Evolutionary conservation across 768 basidiomycete genomes (phyloP), one percentile per base, ranked within the genome.

Genomic region (Pilatotrama ljubarskyi): DNA sequence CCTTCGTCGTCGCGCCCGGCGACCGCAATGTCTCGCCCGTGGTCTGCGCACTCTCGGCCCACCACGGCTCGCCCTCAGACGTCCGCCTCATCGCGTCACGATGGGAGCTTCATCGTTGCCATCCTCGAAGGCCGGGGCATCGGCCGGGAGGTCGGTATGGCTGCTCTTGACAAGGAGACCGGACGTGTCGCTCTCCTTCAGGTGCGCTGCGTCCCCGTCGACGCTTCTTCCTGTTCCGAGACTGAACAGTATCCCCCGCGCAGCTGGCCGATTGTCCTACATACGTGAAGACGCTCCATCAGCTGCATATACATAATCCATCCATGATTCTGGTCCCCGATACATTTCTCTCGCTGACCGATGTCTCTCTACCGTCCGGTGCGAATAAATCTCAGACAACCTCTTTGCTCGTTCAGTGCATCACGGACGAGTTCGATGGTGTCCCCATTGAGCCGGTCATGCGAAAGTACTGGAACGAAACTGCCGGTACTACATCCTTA

Each of bases 201-300:
- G 81, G 93, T 88, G 48, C 38, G 20, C 46, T 52, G 32, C 58
- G 49, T 52, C 35, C 51, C 2, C 20, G 20, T 40, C 48, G n/a
- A 18, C 22, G 11, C 57, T 20, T 37, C 51, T 51, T 46, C 36
- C 29, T 51, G 40, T 53, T 18, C 35, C 40, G 40, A 8, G 24
- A 25, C 37, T 61, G 15, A 38, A n/a, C 51, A 32, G 25, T 48
- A 22, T 46, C 29, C 17, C 46, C 26, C 22, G 8, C 6, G 13
- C 64, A 95, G 91, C 79, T 93, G 29, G 84, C 88, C 36, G 95
- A 97, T 69, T 88, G 88, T 58, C 86, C 91, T 56, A 94, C 93
- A 14, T 95, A 93, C 63, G 87, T 93, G 59, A 94, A 94, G 72
- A 91, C 91, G 0, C 73, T 94, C 18, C 90, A 93, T 68, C 91